Evolutionary conservation across 2,329 filamentous ascomycete genomes (phyloP).

Genomic region (Monosporascus sp.): DNA sequence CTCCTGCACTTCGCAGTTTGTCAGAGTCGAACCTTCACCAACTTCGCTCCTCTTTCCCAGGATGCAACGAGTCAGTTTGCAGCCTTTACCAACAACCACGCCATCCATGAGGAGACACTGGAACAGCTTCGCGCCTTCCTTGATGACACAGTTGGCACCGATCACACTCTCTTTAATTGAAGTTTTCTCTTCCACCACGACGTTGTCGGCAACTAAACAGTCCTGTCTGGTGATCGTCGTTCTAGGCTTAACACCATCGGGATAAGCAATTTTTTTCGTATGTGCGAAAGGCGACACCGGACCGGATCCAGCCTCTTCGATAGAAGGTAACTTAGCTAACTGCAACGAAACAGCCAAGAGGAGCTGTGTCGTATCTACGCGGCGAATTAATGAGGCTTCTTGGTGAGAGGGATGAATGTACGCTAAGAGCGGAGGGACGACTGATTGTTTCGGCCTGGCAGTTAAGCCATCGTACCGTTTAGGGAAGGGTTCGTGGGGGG

Average conservation of each 20-base stretch:
- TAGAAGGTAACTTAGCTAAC: slow-evolving; percentile 74
- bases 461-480: slow-evolving; percentile 18
- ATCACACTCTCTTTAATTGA: slow-evolving; percentile 92
- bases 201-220: slow-evolving; percentile 80
- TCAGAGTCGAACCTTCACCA: slow-evolving; percentile 74
- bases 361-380: slow-evolving; percentile 81
- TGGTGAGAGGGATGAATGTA: slow-evolving; percentile 66
- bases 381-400: slow-evolving; percentile 64
- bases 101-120: slow-evolving; percentile 92
- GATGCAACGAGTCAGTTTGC: slow-evolving; percentile 81
- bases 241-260: slow-evolving; percentile 71
- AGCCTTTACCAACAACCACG: slow-evolving; percentile 76
- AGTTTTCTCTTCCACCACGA: slow-evolving; percentile 79
- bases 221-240: slow-evolving; percentile 80
- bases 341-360: slow-evolving; percentile 78
- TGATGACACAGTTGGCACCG: slow-evolving; percentile 81
- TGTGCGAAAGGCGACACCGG: slow-evolving; percentile 71
- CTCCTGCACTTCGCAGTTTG: slow-evolving; percentile 89
- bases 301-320: slow-evolving; percentile 55
- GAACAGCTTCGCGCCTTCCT: slow-evolving; percentile 77
- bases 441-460: slow-evolving; percentile 18
- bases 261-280: slow-evolving; percentile 72
- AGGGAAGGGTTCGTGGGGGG: slow-evolving; percentile 12
- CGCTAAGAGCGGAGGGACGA: slow-evolving; percentile 69
- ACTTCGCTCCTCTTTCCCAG: slow-evolving; percentile 75